Base-by-base conservation (phyloP, 495 filamentous ascomycete species). In the Penicillium taxi region DNA sequence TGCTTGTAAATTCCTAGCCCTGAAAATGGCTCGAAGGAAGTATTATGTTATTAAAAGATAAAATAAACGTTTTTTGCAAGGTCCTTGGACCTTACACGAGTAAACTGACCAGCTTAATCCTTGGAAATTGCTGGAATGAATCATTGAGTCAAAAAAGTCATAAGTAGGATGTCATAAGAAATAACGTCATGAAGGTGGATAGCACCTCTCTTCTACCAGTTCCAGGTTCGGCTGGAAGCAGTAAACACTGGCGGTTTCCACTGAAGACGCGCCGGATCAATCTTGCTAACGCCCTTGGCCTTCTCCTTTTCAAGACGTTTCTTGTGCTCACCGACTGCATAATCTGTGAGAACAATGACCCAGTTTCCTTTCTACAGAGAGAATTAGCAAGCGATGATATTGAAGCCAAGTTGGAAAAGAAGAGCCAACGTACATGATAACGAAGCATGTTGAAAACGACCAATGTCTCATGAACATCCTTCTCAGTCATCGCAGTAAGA, bases 161-260 rank as follows among this genome's bases (percentile, higher is more conserved):
- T n/a, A n/a, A n/a, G n/a, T n/a, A n/a, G n/a, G n/a, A n/a, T n/a
- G n/a, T n/a, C n/a, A n/a, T n/a, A n/a, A n/a, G n/a, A n/a, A n/a
- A n/a, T n/a, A n/a, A n/a, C n/a, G n/a, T n/a, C n/a, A n/a, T n/a
- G n/a, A n/a, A n/a, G n/a, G n/a, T n/a, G n/a, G n/a, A n/a, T n/a
- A n/a, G n/a, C n/a, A n/a, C n/a, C n/a, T n/a, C n/a, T 22, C 9
- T 23, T 24, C 58, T 35, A 98, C 91, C 91, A 98, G 47, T 88
- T 94, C 91, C 91, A 98, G 17, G 90, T 96, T 47, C 91, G 70
- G 35, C 73, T 81, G 15, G 81, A 80, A 4, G 90, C 89, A 23
- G 82, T 87, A 53, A 96, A 95, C 5, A 95, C 84, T 1, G 91
- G 91, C 3, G 91, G 93, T 61, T 93, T 96, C 91, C 91, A 98